Conservation (phyloP, 2,329 filamentous ascomycete genomes). For the Mycosphaerella arachidis region DNA sequence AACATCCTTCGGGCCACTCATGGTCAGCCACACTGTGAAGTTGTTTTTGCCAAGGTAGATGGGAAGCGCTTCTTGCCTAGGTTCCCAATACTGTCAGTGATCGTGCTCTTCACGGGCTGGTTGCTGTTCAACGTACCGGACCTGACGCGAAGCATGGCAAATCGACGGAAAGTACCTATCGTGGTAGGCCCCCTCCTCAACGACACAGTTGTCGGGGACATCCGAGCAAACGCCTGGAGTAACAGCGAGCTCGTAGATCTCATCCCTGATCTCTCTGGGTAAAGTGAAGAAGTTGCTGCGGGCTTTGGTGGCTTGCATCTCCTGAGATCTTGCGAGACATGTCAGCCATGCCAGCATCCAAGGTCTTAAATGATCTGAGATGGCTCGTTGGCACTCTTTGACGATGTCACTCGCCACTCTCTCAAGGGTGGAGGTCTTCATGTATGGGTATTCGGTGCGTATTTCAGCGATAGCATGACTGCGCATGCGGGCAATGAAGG, state of each 20-base stretch:
- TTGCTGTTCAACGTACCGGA: neutral
- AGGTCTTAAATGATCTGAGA: too few relatives aligned
- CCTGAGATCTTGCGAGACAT: too few relatives aligned
- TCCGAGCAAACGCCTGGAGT: neutral
- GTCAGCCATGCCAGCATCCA: too few relatives aligned
- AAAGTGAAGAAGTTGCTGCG: neutral
- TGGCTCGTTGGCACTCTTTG: neutral
- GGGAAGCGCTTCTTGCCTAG: neutral
- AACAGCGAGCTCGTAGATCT: neutral
- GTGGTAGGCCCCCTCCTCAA: too few relatives aligned
- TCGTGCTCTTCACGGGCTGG: too few relatives aligned
- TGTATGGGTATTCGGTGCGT: neutral
- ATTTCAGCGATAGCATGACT: neutral
- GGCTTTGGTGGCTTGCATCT: neutral
- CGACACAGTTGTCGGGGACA: too few relatives aligned
- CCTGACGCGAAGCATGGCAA: neutral
- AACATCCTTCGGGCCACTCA: too few relatives aligned
- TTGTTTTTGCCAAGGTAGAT: neutral
- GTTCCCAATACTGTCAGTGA: too few relatives aligned
- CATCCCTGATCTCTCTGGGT: neutral
- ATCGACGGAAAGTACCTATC: too few relatives aligned
- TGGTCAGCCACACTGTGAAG: neutral
- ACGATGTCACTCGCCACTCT: neutral
- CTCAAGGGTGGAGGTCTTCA: neutral
- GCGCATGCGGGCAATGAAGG: neutral